Evolutionary conservation across 345 rosid species (phyloP), one percentile per base, ranked within the genome.

Genomic region (Dimocarpus longan): DNA sequence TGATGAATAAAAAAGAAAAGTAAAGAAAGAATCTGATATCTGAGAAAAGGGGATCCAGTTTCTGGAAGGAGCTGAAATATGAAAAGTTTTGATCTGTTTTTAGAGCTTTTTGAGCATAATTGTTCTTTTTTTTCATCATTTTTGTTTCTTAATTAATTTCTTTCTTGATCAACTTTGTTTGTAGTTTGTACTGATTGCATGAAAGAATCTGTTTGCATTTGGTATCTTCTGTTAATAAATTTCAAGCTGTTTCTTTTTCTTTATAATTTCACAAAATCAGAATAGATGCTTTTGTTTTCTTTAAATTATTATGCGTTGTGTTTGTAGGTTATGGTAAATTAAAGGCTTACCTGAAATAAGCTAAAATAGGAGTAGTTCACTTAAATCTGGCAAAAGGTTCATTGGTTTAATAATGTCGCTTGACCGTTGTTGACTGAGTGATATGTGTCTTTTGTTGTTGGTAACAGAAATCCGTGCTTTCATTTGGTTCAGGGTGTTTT

Each of bases 401-500:
- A 50, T 64, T 10, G 32, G 43, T 71, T 48, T 10, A 19, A 28
- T 42, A 37, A 39, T 48, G 16, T 32, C 15, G 28, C 73, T 40
- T 22, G 76, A 40, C 32, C 32, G 9, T 32, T 48, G 22, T 50
- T 65, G 54, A 76, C 21, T 21, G 22, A 24, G 42, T 63, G 66
- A 54, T 40, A 37, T 67, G 46, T 26, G 43, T 50, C 66, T 77
- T 39, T 73, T 78, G 44, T 79, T 16, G 52, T 64, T 15, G 18
- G 78, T 82, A 74, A 82, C 68, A 37, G 77, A 79, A 46, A 65
- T 54, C 19, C 68, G 13, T 26, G 66, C 13, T 83, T 66, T 68
- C n/a, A 74, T 78, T 63, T 82, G 75, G 74, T 82, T 83, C 88
- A 93, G 99, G 90, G 80, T 84, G 82, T 89, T 76, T 73, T 88